Base-by-base conservation (phyloP, 345 rosid genomes). In the Rhizophora apiculata region DNA sequence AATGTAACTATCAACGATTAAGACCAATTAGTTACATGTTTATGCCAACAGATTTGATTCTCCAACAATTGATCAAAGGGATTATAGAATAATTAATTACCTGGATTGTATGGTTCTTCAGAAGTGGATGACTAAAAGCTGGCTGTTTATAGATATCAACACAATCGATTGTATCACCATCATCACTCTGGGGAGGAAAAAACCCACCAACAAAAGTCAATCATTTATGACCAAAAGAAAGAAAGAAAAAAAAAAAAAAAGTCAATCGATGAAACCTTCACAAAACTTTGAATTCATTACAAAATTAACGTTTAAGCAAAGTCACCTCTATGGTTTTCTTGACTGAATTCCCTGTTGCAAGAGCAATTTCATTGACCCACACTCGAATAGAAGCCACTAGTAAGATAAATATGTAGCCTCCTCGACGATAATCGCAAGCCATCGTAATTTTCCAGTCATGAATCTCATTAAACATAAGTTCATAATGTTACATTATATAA, bases 61-160 rank as follows among this genome's bases (percentile, higher is more conserved):
- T 32, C 7, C 7, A 32, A 32, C 36, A 5, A 32, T 32, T 19
- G 21, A 51, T n/a, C 5, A 0, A 51, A 51, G 55, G 21, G 8
- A 51, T 16, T 51, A 51, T 5, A 32, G 21, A 3, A 51, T 51
- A n/a, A 51, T 16, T 19, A 51, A 18, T 32, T 32, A 68, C 72
- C 64, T 49, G 74, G 16, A 81, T 30, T 16, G 39, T 65, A 36
- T 80, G 83, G 67, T 72, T 67, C 34, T 65, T 76, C 54, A 77
- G 75, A n/a, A 77, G 70, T 36, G 81, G 79, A 65, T 77, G 79
- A 61, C 54, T 64, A 62, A 81, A 81, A 29, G 84, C 79, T 7
- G 77, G 79, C 13, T 77, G 81, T 51, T 81, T 62, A 48, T 62
- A 64, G 34, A 74, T 77, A 19, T 74, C 72, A 27, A 81, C 72